Conservation (phyloP, 1,284 basidiomycete genomes). For the Pisolithus thermaeus region DNA sequence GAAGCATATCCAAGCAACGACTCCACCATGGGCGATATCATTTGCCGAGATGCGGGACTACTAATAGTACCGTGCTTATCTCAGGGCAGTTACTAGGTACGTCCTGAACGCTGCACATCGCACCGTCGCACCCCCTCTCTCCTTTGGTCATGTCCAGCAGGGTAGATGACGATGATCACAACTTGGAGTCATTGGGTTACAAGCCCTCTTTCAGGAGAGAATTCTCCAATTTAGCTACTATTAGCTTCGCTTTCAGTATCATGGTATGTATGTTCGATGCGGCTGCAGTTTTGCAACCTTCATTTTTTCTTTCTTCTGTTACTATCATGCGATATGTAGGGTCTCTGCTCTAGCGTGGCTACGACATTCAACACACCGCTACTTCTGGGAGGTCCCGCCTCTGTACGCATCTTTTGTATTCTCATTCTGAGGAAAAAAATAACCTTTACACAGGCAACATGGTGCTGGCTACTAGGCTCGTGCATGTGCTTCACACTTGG, state of each 20-base stretch:
- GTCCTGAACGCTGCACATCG: not conserved
- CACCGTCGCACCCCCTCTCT: not conserved
- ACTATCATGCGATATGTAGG: conserved; percentile 29
- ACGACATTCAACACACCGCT: conserved; percentile 79
- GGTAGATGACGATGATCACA: conserved; percentile 46
- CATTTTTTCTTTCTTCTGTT: no score
- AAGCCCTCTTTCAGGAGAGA: conserved; percentile 74
- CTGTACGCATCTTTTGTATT: conserved; percentile 34
- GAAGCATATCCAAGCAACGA: no score
- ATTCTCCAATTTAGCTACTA: conserved; percentile 73
- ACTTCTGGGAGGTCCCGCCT: conserved; percentile 66
- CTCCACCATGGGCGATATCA: no score
- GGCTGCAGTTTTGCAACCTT: not conserved
- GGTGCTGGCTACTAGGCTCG: conserved; percentile 76
- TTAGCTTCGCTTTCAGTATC: conserved; percentile 28
- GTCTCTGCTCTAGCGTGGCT: conserved; percentile 70
- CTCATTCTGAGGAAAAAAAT: not conserved
- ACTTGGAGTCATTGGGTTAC: conserved; percentile 63
- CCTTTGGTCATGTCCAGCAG: not conserved
- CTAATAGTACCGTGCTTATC: not conserved
- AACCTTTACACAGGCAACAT: conserved; percentile 44
- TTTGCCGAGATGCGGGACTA: no score
- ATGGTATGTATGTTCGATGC: conserved; percentile 4
- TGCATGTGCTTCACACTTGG: conserved; percentile 75
- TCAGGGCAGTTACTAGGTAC: not conserved